Evolutionary conservation across 2,329 filamentous ascomycete species (phyloP).

Genomic region (Biscogniauxia mediterranea): DNA sequence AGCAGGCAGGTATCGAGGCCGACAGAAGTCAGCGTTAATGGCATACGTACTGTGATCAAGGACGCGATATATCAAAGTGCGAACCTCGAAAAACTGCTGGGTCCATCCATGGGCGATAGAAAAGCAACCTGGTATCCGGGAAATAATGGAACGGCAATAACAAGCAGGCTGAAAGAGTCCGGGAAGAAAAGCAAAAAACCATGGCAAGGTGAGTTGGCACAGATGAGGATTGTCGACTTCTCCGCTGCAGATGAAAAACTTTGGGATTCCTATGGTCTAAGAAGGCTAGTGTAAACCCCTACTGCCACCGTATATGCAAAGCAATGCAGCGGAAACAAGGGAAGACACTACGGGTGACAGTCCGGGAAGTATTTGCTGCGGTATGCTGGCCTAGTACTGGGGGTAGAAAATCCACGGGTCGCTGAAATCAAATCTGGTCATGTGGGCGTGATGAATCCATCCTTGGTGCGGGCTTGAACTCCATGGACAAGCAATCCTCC

Average conservation of each 20-base stretch:
- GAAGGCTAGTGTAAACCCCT: slow-evolving; percentile 16
- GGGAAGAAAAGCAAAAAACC: slow-evolving; percentile 6
- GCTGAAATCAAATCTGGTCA: slow-evolving; percentile 14
- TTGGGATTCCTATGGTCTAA: slow-evolving; percentile 8
- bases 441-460: not conserved
- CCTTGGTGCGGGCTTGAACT: not conserved
- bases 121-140: slow-evolving; percentile 7
- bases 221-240: slow-evolving; percentile 10
- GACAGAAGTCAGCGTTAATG: slow-evolving; percentile 12
- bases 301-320: slow-evolving; percentile 21
- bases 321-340: slow-evolving; percentile 21
- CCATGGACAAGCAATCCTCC: slow-evolving; percentile 6
- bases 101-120: slow-evolving; percentile 6
- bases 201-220: slow-evolving; percentile 2
- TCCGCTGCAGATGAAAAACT: slow-evolving; percentile 8
- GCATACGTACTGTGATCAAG: slow-evolving; percentile 19
- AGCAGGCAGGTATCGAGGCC: slow-evolving; percentile 9
- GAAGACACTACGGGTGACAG: slow-evolving; percentile 12
- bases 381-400: slow-evolving; percentile 7
- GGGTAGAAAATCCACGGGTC: slow-evolving; percentile 18
- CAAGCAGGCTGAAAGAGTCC: slow-evolving; percentile 5
- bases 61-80: slow-evolving; percentile 5
- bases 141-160: slow-evolving; percentile 7
- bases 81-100: slow-evolving; percentile 7
- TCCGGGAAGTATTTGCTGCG: slow-evolving; percentile 8